phyloP scores from a whole-genome alignment of 164 flowering plant species.

The Nymphaea thermarum region DNA sequence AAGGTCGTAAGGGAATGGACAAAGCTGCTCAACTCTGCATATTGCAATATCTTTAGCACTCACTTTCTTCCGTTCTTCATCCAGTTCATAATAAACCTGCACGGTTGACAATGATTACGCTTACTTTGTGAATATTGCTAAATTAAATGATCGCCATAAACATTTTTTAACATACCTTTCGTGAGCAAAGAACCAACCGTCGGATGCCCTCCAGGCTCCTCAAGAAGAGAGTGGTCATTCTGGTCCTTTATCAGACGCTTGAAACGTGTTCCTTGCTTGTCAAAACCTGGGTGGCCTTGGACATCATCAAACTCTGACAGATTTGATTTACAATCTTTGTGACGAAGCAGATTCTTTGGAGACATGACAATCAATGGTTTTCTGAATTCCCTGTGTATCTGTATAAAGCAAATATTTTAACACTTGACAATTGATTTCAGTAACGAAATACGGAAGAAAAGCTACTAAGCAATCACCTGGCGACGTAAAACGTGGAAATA shows the following conservation, averaged over 20 bases:
- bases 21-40: conserved; percentile 93
- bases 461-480: conserved; percentile 47
- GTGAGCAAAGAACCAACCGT: conserved; percentile 85
- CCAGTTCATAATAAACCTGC: conserved; percentile 92
- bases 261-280: conserved; percentile 94
- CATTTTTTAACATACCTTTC: conserved; percentile 47
- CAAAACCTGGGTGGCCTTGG: conserved; percentile 90
- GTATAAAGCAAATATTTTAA: neutral
- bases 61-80: conserved; percentile 60
- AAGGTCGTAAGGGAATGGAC: conserved; percentile 94
- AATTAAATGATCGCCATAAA: no score
- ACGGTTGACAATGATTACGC: neutral
- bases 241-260: conserved; percentile 46
- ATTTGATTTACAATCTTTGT: conserved; percentile 35
- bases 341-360: conserved; percentile 90
- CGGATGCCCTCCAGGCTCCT: conserved; percentile 89
- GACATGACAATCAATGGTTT: conserved; percentile 91
- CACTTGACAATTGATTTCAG: neutral
- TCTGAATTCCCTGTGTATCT: conserved; percentile 93
- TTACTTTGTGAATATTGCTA: no score
- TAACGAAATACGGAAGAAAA: neutral
- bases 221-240: conserved; percentile 69
- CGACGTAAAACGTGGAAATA: conserved; percentile 91
- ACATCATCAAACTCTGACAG: conserved; percentile 60
- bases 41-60: conserved; percentile 66